phyloP scores from a whole-genome alignment of 31 red algal species.

The Asparagopsis taxiformis region DNA sequence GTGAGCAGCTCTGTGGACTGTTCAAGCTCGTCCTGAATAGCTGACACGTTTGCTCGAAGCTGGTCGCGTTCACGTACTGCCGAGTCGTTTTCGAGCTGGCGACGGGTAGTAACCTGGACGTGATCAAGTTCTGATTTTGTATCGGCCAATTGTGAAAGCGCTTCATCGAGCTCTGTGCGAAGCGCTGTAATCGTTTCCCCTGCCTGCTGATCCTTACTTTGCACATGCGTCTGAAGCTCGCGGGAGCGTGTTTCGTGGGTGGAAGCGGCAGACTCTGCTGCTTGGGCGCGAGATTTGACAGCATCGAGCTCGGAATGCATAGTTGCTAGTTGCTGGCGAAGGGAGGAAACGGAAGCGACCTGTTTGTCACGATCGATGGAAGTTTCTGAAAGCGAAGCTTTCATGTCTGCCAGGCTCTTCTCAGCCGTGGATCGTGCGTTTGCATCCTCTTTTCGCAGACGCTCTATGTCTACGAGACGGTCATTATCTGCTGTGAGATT shows the following conservation, averaged over 20 bases:
- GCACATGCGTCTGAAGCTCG: not conserved
- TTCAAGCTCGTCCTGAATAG: constrained; percentile 52
- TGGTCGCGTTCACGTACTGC: constrained; percentile 46
- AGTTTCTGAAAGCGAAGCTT: not conserved
- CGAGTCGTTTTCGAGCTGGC: constrained; percentile 10
- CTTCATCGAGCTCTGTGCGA: constrained; percentile 36
- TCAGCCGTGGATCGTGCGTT: not conserved
- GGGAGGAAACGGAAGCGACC: not conserved
- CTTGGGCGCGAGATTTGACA: not conserved
- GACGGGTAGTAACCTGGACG: not conserved
- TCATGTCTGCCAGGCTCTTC: not conserved
- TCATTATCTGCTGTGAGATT: not conserved
- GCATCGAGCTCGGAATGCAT: not conserved
- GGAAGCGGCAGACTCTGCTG: not conserved
- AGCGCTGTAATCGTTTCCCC: constrained; percentile 37
- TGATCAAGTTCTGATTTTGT: constrained; percentile 40
- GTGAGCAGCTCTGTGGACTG: constrained; percentile 66
- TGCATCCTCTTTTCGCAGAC: not conserved
- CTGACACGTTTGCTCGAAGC: constrained; percentile 17
- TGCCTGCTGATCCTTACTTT: not conserved
- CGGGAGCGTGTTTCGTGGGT: not conserved
- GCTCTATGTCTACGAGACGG: not conserved
- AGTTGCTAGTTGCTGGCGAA: constrained; percentile 3
- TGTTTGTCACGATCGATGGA: not conserved
- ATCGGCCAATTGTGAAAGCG: constrained; percentile 26